Conservation (phyloP, 2,329 filamentous ascomycete species). For the Microsporum ferrugineum region DNA sequence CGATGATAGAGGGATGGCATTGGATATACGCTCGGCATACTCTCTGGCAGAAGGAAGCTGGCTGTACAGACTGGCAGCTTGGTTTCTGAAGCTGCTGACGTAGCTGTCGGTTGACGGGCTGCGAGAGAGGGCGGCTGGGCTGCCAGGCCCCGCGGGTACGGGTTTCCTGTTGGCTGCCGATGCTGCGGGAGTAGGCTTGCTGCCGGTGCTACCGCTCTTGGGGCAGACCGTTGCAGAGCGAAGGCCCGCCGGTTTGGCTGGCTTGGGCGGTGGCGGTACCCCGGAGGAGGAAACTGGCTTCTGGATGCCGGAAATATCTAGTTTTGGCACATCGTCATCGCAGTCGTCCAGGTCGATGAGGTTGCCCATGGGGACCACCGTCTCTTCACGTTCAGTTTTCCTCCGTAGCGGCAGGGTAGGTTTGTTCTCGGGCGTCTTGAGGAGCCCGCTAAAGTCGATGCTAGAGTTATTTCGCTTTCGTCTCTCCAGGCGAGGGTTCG, state of each 20-base stretch:
- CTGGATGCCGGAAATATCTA: constrained; percentile 14
- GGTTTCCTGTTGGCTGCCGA: constrained; percentile 14
- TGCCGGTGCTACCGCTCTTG: constrained; percentile 4
- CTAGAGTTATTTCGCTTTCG: constrained; percentile 19
- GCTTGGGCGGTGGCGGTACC: constrained; percentile 34
- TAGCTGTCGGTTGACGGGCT: constrained; percentile 11
- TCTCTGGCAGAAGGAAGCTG: constrained; percentile 14
- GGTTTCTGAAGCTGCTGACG: constrained; percentile 11
- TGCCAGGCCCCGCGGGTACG: constrained; percentile 13
- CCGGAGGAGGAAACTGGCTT: constrained; percentile 5
- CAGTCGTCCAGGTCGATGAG: constrained; percentile 29
- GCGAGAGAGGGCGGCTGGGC: constrained; percentile 10
- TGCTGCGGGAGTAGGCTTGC: neutral
- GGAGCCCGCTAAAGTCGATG: constrained; percentile 19
- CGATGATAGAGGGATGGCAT: constrained; percentile 20
- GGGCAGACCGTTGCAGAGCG: constrained; percentile 9
- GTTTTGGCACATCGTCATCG: constrained; percentile 15
- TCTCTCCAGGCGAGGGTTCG: constrained; percentile 29
- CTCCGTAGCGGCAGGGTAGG: constrained; percentile 33
- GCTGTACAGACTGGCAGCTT: constrained; percentile 15
- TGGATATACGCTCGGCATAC: constrained; percentile 19
- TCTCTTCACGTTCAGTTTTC: constrained; percentile 16
- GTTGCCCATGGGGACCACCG: constrained; percentile 20
- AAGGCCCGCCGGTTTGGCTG: constrained; percentile 33
- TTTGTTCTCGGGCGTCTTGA: constrained; percentile 22